Conservation (phyloP, 2,329 filamentous ascomycete species). For the Alternaria ethzedia region DNA sequence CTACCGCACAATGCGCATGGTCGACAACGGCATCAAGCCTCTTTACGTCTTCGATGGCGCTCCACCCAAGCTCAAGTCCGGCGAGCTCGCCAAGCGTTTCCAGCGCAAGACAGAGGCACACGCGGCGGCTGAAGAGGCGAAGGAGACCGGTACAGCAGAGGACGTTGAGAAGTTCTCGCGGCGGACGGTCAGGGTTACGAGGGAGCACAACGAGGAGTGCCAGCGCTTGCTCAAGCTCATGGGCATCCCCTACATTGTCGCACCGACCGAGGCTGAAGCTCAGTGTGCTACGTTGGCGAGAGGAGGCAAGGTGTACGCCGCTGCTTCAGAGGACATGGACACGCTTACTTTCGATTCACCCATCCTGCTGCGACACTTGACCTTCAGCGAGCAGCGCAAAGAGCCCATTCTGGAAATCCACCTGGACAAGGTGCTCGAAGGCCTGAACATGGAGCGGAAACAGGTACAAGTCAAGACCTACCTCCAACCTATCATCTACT, state of each 20-base stretch:
- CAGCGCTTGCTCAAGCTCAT: slow-evolving; percentile 90
- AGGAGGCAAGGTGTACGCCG: slow-evolving; percentile 94
- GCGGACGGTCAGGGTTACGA: slow-evolving; percentile 90
- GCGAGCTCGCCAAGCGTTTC: slow-evolving; percentile 94
- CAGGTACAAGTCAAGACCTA: no score
- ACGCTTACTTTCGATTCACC: slow-evolving; percentile 94
- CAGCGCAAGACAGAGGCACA: slow-evolving; percentile 92
- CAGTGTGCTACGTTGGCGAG: slow-evolving; percentile 90
- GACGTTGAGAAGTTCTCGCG: slow-evolving; percentile 98
- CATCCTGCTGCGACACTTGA: slow-evolving; percentile 88
- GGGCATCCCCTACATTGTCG: slow-evolving; percentile 94
- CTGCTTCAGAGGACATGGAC: slow-evolving; percentile 98
- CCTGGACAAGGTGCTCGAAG: slow-evolving; percentile 83
- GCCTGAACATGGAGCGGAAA: slow-evolving; percentile 83
- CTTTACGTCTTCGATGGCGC: slow-evolving; percentile 98
- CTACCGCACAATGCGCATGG: slow-evolving; percentile 96
- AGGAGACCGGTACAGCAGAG: slow-evolving; percentile 94
- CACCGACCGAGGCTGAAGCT: slow-evolving; percentile 95
- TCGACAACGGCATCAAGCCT: slow-evolving; percentile 98
- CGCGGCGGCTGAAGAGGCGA: slow-evolving; percentile 90
- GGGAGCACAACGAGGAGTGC: slow-evolving; percentile 95
- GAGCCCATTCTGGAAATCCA: slow-evolving; percentile 97
- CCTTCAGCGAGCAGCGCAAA: slow-evolving; percentile 96
- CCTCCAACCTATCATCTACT: slow-evolving; percentile 7
- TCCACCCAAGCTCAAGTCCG: slow-evolving; percentile 95